Base-by-base conservation (phyloP, 2,329 filamentous ascomycete species). In the Microdochium bolleyi region DNA sequence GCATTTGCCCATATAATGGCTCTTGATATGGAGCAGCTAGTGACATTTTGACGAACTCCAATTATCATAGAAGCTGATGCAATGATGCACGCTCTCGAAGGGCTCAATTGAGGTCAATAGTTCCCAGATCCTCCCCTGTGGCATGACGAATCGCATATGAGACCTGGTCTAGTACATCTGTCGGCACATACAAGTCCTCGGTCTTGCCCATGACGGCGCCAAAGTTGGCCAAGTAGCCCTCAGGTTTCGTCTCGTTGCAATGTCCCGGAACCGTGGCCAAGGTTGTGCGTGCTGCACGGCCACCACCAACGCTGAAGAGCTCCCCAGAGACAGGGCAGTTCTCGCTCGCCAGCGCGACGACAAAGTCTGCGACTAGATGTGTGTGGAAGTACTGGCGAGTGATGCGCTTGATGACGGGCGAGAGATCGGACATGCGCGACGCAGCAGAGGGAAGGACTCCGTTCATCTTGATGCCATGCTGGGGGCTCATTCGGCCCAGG, bases 351-450 rank as follows among this genome's bases (percentile, higher is more conserved):
- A 61, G 50, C 0, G 56, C 53, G 2, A 59, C 52, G 11, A 61
- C 55, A 30, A 61, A 53, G 11, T 54, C 34, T 0, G 55, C 56
- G 19, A 54, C 50, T 3, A 51, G 54, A 16, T 50, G 30, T 0
- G 58, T 34, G 9, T 56, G 22, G 14, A 60, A 61, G 34, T 57
- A 61, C 7, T 52, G 50, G 3, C 53, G 48, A 0, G 59, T 61
- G 22, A 59, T 57, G 25, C 49, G 50, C 24, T 57, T 61, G 21
- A 52, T 52, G 2, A 50, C 54, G 9, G 53, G 52, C 3, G 58
- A 60, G 9, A 61, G 49, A 24, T 61, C 59, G 2, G 51, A 52
- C 58, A 61, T 61, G 8, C 59, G 56, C 3, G 58, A 60, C 2
- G 52, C 50, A 1, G 48, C 59, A 0, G 58, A 61, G 14, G 53